Evolutionary conservation across 257 asterid species (phyloP).

Genomic region (Misopates orontium): DNA sequence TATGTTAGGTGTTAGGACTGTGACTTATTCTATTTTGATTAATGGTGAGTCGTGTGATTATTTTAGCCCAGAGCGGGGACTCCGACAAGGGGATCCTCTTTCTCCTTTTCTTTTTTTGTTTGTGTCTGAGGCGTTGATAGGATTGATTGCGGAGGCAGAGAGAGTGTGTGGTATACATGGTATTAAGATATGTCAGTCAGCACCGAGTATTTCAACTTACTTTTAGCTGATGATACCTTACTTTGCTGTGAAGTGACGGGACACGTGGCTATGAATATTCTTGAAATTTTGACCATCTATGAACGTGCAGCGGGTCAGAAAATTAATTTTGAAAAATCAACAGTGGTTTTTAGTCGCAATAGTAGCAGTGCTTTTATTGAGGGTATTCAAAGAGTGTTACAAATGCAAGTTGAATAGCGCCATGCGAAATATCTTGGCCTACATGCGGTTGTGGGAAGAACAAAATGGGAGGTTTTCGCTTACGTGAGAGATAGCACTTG

Average conservation of each 20-base stretch:
- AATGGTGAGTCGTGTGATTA: not conserved
- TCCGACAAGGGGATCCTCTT: not conserved
- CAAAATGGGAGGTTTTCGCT: not conserved
- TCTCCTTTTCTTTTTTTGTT: not conserved
- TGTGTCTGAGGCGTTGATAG: not conserved
- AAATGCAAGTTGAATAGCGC: too few relatives aligned
- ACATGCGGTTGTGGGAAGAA: not conserved
- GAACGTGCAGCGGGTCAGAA: not conserved
- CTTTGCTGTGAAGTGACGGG: not conserved
- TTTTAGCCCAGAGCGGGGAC: not conserved
- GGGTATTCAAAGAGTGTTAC: too few relatives aligned
- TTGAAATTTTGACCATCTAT: too few relatives aligned
- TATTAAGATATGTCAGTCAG: too few relatives aligned
- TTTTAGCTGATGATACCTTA: not conserved
- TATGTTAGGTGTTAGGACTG: not conserved
- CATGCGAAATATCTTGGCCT: not conserved
- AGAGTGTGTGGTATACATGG: accelerated
- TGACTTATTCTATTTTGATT: not conserved
- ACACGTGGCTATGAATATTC: not conserved
- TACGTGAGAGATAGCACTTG: not conserved
- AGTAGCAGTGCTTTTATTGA: too few relatives aligned
- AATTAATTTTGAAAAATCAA: too few relatives aligned
- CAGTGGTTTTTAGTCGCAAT: too few relatives aligned
- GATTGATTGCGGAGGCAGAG: not conserved
- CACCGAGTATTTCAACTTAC: not conserved